Conservation (phyloP, 1,284 basidiomycete genomes). For the Irpex rosettiformis region DNA sequence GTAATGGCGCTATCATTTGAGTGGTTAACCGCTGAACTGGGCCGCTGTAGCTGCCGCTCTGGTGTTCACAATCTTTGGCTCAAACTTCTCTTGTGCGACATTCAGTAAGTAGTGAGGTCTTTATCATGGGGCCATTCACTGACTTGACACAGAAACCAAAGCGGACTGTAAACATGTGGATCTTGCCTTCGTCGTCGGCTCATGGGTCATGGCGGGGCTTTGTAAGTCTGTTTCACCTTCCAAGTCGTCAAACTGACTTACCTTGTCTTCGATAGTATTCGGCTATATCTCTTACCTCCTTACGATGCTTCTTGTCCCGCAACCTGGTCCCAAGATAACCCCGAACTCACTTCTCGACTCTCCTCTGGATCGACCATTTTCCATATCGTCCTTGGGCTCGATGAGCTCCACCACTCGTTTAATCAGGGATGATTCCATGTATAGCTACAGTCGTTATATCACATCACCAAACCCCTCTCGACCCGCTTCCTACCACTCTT, state of each 20-base stretch:
- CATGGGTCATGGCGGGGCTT: constrained; percentile 36
- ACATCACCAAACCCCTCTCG: not conserved
- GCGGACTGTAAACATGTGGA: constrained; percentile 32
- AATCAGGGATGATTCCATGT: constrained; percentile 6
- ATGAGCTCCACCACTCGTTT: constrained; percentile 21
- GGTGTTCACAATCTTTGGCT: constrained; percentile 32
- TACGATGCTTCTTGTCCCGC: constrained; percentile 28
- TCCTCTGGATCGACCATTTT: constrained; percentile 12
- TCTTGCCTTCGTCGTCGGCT: constrained; percentile 31
- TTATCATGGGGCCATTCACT: too few relatives aligned
- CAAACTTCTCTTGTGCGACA: constrained; percentile 37
- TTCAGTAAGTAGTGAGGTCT: constrained; percentile 32
- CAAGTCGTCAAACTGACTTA: not conserved
- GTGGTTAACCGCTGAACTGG: constrained; percentile 10
- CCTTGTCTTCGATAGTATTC: constrained; percentile 22
- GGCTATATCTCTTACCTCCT: constrained; percentile 30
- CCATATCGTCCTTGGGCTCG: constrained; percentile 20
- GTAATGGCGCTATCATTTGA: constrained; percentile 1
- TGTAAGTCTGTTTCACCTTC: constrained; percentile 21
- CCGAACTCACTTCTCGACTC: constrained; percentile 20
- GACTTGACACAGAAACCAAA: constrained; percentile 22
- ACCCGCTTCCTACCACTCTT: not conserved
- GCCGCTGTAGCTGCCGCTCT: constrained; percentile 27
- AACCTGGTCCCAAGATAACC: constrained; percentile 21
- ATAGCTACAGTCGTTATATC: constrained; percentile 8